These are phyloP conservation scores for Solanum neorickii DNA, from an alignment of 257 asterid species.

Conservation along the genomic window DNA sequence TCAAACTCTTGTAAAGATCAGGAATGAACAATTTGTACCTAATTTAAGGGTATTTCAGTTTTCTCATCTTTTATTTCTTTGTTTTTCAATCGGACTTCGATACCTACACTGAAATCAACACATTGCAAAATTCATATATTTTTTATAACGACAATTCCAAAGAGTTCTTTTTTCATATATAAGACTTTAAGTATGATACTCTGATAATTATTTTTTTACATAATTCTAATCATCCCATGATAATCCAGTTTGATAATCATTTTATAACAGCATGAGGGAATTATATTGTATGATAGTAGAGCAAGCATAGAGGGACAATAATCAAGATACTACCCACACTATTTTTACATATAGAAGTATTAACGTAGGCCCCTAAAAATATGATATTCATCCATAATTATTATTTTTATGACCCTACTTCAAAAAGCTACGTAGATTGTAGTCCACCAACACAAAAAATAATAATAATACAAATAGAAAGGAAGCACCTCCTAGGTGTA, in stretches of 20 bases:
- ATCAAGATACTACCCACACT: not conserved
- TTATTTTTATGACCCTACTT: not conserved
- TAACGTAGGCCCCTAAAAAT: not conserved
- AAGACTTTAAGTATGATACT: too few relatives aligned
- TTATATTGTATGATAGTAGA: not conserved
- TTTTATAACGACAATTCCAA: not conserved
- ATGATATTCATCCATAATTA: not conserved
- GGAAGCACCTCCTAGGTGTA: not conserved
- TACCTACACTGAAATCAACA: accelerated
- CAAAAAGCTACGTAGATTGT: not conserved
- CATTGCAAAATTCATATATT: not conserved
- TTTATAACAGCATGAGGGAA: not conserved
- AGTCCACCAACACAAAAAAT: not conserved
- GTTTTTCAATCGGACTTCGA: not conserved
- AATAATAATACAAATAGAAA: not conserved
- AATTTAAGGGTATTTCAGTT: too few relatives aligned
- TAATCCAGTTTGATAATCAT: not conserved
- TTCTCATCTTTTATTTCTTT: not conserved
- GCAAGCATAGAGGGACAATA: not conserved
- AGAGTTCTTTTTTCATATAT: too few relatives aligned
- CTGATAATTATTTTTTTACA: too few relatives aligned
- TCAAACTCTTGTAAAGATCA: too few relatives aligned
- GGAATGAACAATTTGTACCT: not conserved
- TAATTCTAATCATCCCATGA: not conserved
- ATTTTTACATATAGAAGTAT: not conserved